A percentile compares a stretch with the other conserved stretches of the same genome.
Evolutionary conservation across 129 eudicot species (phyloP).

Genomic region (Lactuca saligna): DNA sequence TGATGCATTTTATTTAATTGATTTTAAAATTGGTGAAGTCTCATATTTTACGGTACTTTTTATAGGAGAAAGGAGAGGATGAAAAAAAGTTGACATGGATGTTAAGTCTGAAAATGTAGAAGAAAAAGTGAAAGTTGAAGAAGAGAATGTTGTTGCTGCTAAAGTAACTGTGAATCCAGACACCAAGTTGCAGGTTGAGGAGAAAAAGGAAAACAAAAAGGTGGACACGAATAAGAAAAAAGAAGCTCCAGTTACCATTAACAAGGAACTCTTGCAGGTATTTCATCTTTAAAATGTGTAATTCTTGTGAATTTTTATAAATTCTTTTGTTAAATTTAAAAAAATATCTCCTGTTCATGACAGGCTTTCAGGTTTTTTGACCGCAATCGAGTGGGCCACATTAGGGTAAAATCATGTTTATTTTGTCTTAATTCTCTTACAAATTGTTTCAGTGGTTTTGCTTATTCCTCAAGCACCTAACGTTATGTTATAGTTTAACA

Average conservation of each 20-base stretch:
- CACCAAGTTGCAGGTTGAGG: conserved; percentile 29
- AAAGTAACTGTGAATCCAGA: conserved; percentile 33
- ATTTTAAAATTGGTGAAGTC: not conserved
- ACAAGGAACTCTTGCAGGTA: conserved; percentile 91
- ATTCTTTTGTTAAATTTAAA: not conserved
- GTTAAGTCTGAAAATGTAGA: conserved; percentile 33
- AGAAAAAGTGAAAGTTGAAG: conserved; percentile 29
- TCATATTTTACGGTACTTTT: not conserved
- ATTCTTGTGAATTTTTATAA: not conserved
- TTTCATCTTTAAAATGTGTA: conserved; percentile 8
- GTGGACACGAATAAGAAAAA: conserved; percentile 31
- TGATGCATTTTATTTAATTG: too few relatives aligned
- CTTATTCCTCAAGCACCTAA: too few relatives aligned
- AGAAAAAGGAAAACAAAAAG: conserved; percentile 12
- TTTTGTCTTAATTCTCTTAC: too few relatives aligned
- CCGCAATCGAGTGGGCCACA: conserved; percentile 80
- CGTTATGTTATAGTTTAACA: too few relatives aligned
- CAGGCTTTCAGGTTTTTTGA: conserved; percentile 99
- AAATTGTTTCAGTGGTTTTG: too few relatives aligned
- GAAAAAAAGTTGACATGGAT: conserved; percentile 29
- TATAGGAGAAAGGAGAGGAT: conserved; percentile 43
- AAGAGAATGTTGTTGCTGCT: not conserved
- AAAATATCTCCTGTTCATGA: conserved; percentile 1
- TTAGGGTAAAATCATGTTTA: conserved; percentile 51
- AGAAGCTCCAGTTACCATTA: conserved; percentile 40